A percentile compares a stretch with the other conserved stretches of the same genome.
Evolutionary conservation across 768 basidiomycete species (phyloP).

Genomic region (Phanerodontia chrysosporium): DNA sequence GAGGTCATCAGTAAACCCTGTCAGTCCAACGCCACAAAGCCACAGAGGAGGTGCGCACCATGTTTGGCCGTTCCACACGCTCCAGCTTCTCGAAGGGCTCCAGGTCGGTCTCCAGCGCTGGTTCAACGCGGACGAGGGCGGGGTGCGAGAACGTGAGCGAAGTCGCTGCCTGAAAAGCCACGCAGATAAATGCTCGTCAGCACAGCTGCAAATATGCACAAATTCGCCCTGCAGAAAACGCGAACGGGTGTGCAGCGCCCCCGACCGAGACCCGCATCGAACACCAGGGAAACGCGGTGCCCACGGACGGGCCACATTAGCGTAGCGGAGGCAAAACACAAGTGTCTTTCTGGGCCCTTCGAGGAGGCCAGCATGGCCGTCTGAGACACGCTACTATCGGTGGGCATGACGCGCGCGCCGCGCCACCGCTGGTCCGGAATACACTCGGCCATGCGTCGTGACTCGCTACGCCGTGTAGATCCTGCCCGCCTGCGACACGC

Average conservation of each 20-base stretch:
- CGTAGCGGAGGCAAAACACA: background rate
- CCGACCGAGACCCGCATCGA: background rate
- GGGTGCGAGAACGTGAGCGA: conserved; percentile 12
- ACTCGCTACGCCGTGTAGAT: no score
- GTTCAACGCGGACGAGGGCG: conserved; percentile 9
- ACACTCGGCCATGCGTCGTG: no score
- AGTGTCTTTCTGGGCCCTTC: background rate
- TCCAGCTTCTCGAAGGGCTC: conserved; percentile 18
- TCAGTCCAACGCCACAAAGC: background rate
- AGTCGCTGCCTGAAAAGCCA: background rate
- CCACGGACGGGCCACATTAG: background rate
- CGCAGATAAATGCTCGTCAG: background rate
- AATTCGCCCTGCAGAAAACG: background rate
- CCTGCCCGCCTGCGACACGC: no score
- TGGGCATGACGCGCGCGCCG: no score
- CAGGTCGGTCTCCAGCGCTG: conserved; percentile 20
- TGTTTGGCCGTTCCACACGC: background rate
- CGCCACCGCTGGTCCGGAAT: no score
- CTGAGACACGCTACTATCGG: no score
- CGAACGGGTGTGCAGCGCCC: background rate
- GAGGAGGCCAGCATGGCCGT: no score
- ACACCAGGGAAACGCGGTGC: background rate
- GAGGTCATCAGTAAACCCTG: background rate
- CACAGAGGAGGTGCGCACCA: background rate
- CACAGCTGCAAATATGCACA: background rate